Conservation (phyloP, 2,329 filamentous ascomycete species). For the Myrmaecium sp. region DNA sequence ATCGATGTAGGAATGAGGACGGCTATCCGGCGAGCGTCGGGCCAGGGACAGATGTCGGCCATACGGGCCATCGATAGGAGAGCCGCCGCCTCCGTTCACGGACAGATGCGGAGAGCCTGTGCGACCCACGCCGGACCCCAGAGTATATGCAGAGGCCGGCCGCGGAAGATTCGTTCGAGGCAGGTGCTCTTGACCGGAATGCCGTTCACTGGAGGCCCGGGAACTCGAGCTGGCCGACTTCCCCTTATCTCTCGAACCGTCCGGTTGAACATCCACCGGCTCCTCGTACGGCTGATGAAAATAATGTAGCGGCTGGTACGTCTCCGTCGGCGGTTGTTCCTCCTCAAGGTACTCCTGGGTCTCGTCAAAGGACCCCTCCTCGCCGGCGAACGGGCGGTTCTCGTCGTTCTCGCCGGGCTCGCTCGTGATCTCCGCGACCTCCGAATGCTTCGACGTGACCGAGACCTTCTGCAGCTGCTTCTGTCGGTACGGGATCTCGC, state of each 20-base stretch:
- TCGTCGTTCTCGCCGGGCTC: too few species aligned
- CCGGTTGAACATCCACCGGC: too few species aligned
- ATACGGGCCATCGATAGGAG: slow-evolving; percentile 24
- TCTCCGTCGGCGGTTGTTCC: slow-evolving; percentile 14
- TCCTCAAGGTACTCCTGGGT: slow-evolving; percentile 5
- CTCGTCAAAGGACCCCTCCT: background rate
- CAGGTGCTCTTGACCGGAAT: slow-evolving; percentile 17
- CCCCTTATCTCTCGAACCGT: slow-evolving; percentile 12
- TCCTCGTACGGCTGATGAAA: slow-evolving; percentile 30
- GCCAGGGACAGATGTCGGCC: slow-evolving; percentile 34
- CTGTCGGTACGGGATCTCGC: too few species aligned
- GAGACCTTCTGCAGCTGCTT: too few species aligned
- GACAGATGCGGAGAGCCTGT: slow-evolving; percentile 36
- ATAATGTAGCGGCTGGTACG: slow-evolving; percentile 33
- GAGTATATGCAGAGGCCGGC: slow-evolving; percentile 62
- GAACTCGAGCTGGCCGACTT: slow-evolving; percentile 13
- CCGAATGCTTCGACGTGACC: slow-evolving; percentile 2
- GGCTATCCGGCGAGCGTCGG: slow-evolving; percentile 38
- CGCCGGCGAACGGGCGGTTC: too few species aligned
- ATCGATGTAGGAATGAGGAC: slow-evolving; percentile 44
- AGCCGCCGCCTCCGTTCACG: slow-evolving; percentile 22
- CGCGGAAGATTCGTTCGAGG: slow-evolving; percentile 44
- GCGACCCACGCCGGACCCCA: slow-evolving; percentile 48
- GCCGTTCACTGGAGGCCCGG: slow-evolving; percentile 11
- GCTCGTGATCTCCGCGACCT: slow-evolving; percentile 5